These are phyloP conservation scores for Plasmodium cynomolgi DNA, from an alignment of 169 alveolate genomes.

Conservation along the genomic window DNA sequence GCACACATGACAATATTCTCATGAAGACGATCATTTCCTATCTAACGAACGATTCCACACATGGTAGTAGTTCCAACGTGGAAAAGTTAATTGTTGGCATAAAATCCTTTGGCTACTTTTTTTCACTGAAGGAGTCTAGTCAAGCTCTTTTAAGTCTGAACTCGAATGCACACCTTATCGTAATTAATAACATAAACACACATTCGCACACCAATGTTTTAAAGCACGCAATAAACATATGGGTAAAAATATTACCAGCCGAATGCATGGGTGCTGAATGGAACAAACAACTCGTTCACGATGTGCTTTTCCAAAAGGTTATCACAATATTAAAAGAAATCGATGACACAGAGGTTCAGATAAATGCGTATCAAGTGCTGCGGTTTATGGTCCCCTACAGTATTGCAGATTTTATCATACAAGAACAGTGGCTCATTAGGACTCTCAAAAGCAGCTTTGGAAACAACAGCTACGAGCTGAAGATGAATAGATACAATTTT, in stretches of 20 bases:
- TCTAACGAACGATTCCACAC: background rate
- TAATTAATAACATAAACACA: constrained; percentile 50
- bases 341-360: constrained; percentile 16
- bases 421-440: constrained; percentile 60
- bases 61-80: background rate
- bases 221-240: constrained; percentile 57
- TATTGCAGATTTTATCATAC: constrained; percentile 23
- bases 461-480: constrained; percentile 52
- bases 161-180: constrained; percentile 2
- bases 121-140: constrained; percentile 26
- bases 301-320: constrained; percentile 14
- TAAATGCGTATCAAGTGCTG: constrained; percentile 30
- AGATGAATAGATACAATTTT: constrained; percentile 47
- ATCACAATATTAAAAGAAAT: constrained; percentile 55
- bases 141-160: constrained; percentile 16
- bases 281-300: constrained; percentile 30
- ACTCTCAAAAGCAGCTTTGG: background rate
- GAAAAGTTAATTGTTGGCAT: constrained; percentile 69
- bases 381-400: constrained; percentile 13
- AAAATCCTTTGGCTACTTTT: constrained; percentile 58
- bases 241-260: constrained; percentile 35
- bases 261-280: constrained; percentile 17
- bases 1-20: constrained; percentile 36
- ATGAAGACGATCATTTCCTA: constrained; percentile 33
- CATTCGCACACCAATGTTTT: constrained; percentile 47